Evolutionary conservation across 108 stramenopile species (phyloP), one percentile per base, ranked within the genome.

Genomic region (Epithemia pelagica): DNA sequence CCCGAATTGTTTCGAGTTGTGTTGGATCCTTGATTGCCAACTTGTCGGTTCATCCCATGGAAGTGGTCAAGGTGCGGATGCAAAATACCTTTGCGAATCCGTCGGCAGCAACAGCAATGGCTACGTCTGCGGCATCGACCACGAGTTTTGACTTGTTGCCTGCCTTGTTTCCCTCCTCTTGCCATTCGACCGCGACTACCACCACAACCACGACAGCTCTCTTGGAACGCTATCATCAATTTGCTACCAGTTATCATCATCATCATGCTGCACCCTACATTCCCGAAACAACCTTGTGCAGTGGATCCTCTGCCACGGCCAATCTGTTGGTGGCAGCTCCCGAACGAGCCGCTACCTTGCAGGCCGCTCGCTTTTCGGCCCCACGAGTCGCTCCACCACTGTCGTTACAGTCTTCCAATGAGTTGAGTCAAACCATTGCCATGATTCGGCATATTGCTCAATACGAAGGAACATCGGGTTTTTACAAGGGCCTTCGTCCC

Each of bases 401-500:
- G 29, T 10, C 37, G 37, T 10, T 15, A 15, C 10, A 5, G 15
- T 61, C 5, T 32, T 28, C 46, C 61, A 25, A 54, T 20, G 28
- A 32, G 24, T 52, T 26, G 28, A 52, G 37, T 46, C 37, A 46
- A 19, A 81, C 78, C 26, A 58, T 83, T 56, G 70, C 55, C 21
- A 84, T 75, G 51, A 51, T 90, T 31, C 60, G 76, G 37, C 67
- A 63, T 22, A 90, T 90, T 37, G 80, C 75, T 30, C 46, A 28
- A 2, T 78, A 62, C 22, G 89, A 97, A 70, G 96, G 96, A 27
- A 54, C 72, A 18, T 22, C 54, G 22, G 93, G 96, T 8, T 63
- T 96, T n/a, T 96, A 96, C 59, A 79, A 85, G 8, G 96, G 96
- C 22, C 74, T 96, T 10, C 75, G 70, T 15, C 87, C 93, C 10